Evolutionary conservation across 441 rosid species (phyloP), one percentile per base, ranked within the genome.

Genomic region (Adansonia grandidieri): DNA sequence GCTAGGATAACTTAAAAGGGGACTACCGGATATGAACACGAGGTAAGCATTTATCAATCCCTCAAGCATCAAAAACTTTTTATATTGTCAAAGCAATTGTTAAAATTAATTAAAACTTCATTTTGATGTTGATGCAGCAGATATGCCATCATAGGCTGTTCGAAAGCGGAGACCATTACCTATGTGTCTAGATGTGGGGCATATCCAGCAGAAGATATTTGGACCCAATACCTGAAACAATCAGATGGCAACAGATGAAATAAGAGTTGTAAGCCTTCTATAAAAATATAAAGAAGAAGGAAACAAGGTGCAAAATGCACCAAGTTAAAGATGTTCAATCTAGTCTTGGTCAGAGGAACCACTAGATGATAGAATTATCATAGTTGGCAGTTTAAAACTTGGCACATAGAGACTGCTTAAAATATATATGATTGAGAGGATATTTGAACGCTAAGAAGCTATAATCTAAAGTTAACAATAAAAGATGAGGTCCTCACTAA

Each of bases 201-300:
- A 94, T 22, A 87, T 32, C 98, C 98, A 94, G 84, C 91, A 82
- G 48, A 88, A 87, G 82, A 91, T 82, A 84, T 81, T 87, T 45
- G 91, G 94, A 80, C 98, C 98, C 73, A 94, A 87, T 45, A 92
- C 90, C 98, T 93, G 91, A 76, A 83, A 73, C 60, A 71, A 11
- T 24, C 9, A 62, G 28, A 64, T 47, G 32, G 22, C n/a, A 69
- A 20, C 9, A 74, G 68, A 10, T 37, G 50, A 57, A 57, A 56
- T 13, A 37, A 56, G 53, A 54, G 65, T 13, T 70, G 6, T 9
- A 47, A 68, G 19, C 4, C 15, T 20, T 32, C 19, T 32, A 37
- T 63, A 63, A 15, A 13, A 63, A 37, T 15, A 63, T 37, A 37
- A 63, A 32, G 15, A 4, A 63, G 5, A 63, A 11, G 47, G 44